Base-by-base conservation (phyloP, 176 grass and related monocot species). In the Otatea glauca region DNA sequence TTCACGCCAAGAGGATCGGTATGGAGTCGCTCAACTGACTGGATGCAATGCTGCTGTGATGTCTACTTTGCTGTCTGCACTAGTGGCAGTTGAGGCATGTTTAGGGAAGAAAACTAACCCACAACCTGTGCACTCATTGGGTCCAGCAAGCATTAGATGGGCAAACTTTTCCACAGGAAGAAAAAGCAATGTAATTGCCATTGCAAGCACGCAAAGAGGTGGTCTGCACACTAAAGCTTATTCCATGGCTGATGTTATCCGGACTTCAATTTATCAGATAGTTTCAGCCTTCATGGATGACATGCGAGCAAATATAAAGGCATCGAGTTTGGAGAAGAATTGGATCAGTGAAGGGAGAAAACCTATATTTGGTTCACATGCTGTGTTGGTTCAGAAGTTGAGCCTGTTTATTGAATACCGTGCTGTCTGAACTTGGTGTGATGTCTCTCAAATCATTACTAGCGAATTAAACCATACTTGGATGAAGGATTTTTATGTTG, bases 21-120 rank as follows among this genome's bases (percentile, higher is more conserved):
- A 87, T 76, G 96, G 96, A 68, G 91, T 99, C 72, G 96, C 93
- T 86, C 96, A 99, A 37, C 93, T 96, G 67, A 92, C 89, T 74
- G 88, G 96, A 77, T 91, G 86, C 83, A 96, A 99, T 84, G 86
- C 81, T 69, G 83, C 91, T 90, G 89, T 80, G 48, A 81, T 99
- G 83, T 87, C 89, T 24, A 99, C 88, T 2, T 87, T 99, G 80
- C 55, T 99, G 41, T 92, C 96, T 82, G 87, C 93, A 66, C 80
- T 99, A 25, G 72, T 99, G 44, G 91, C 81, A 20, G 87, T 96
- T 49, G 96, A 99, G 86, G 88, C 91, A 64, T 96, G 89, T 82
- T 71, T 96, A 78, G 96, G 96, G 68, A 99, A 99, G 89, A 99
- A 91, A 88, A 96, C 90, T 18, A 92, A 74, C 44, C 80, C 86